phyloP scores from a whole-genome alignment of 169 alveolate genomes.

The Plasmodium falciparum region DNA sequence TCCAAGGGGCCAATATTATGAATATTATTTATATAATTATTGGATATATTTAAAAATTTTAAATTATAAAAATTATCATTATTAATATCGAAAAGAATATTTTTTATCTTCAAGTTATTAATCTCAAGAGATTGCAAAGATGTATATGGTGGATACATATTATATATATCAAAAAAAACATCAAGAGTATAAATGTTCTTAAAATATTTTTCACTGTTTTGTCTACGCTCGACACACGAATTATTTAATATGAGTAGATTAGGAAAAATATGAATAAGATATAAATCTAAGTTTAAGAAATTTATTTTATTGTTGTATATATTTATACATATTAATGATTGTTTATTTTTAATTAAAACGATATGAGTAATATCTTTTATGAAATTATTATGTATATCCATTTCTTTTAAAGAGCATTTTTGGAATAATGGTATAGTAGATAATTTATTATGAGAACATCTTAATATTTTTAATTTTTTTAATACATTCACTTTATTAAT shows the following conservation, averaged over 20 bases:
- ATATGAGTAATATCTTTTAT: constrained; percentile 48
- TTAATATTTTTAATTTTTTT: constrained; percentile 29
- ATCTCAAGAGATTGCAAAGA: constrained; percentile 40
- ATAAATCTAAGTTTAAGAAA: constrained; percentile 38
- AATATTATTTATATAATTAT: constrained; percentile 45
- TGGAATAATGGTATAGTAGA: constrained; percentile 30
- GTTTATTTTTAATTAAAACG: constrained; percentile 32
- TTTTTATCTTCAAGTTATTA: constrained; percentile 44
- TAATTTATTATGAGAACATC: constrained; percentile 56
- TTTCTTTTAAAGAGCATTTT: constrained; percentile 22
- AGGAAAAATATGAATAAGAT: constrained; percentile 40
- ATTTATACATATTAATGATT: constrained; percentile 16
- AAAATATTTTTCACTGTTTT: constrained; percentile 24
- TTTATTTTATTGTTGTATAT: constrained; percentile 58
- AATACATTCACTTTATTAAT: constrained; percentile 16
- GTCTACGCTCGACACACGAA: constrained; percentile 18
- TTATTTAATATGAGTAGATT: constrained; percentile 48
- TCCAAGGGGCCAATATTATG: constrained; percentile 55
- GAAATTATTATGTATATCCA: constrained; percentile 46
- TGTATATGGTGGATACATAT: constrained; percentile 63
- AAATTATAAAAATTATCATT: constrained; percentile 40
- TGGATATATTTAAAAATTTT: constrained; percentile 21
- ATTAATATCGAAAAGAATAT: constrained; percentile 46
- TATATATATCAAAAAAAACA: constrained; percentile 48
- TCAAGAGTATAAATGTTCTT: constrained; percentile 55